These are phyloP conservation scores for Penicillium sp. DNA, from an alignment of 2,329 filamentous ascomycete species.

Conservation along the genomic window DNA sequence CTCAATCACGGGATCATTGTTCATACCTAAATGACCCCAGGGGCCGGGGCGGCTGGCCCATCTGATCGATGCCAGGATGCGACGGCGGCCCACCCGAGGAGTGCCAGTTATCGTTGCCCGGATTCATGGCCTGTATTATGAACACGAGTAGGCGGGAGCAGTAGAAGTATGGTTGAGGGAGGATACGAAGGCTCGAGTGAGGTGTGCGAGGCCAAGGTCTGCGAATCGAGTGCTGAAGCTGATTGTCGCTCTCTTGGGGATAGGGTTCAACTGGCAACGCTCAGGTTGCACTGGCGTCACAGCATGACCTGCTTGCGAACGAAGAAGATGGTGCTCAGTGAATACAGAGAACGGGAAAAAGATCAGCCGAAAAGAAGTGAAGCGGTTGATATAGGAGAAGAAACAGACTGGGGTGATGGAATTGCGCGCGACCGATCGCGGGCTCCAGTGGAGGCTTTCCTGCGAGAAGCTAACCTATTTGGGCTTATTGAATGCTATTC, in stretches of 20 bases:
- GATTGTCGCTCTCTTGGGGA: slow-evolving; percentile 12
- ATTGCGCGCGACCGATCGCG: slow-evolving; percentile 41
- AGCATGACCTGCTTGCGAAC: slow-evolving; percentile 21
- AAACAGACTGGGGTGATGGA: slow-evolving; percentile 24
- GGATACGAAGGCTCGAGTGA: slow-evolving; percentile 8
- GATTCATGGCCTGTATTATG: slow-evolving; percentile 39
- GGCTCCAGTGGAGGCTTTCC: slow-evolving; percentile 36
- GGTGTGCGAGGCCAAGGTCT: slow-evolving; percentile 13
- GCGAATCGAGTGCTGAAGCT: slow-evolving; percentile 21
- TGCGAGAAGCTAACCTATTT: slow-evolving; percentile 28
- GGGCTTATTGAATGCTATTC: slow-evolving; percentile 18
- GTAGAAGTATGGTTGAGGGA: slow-evolving; percentile 16
- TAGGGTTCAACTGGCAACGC: slow-evolving; percentile 17
- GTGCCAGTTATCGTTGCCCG: slow-evolving; percentile 45
- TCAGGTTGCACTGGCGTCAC: slow-evolving; percentile 21
- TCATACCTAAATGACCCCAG: slow-evolving; percentile 46
- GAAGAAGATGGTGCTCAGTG: slow-evolving; percentile 6
- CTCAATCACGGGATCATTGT: neutral
- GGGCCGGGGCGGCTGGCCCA: slow-evolving; percentile 43
- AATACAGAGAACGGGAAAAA: slow-evolving; percentile 8
- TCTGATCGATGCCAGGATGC: slow-evolving; percentile 43
- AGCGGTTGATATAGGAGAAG: slow-evolving; percentile 10
- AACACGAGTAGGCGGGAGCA: slow-evolving; percentile 12
- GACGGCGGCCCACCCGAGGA: slow-evolving; percentile 40
- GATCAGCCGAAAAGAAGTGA: slow-evolving; percentile 13